Conservation (phyloP, 768 basidiomycete species). For the Leccinum rimulosum region DNA sequence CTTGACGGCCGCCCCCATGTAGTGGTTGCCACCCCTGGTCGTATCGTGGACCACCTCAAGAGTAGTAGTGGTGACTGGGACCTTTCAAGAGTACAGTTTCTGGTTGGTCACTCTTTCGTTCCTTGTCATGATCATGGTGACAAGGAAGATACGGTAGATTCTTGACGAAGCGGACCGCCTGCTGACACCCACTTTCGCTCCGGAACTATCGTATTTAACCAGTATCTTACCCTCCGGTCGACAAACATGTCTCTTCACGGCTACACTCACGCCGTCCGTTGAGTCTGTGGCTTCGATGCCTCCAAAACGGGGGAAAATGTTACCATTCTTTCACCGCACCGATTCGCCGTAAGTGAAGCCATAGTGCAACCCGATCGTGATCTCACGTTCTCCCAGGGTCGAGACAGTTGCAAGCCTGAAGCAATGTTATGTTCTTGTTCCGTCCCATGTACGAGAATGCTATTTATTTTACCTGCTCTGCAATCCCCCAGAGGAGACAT, state of each 20-base stretch:
- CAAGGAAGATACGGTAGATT: constrained; percentile 47
- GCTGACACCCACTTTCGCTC: constrained; percentile 83
- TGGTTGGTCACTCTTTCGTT: constrained; percentile 49
- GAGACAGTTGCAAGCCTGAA: constrained; percentile 88
- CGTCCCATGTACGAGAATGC: constrained; percentile 89
- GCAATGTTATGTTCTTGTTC: constrained; percentile 89
- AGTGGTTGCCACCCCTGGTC: constrained; percentile 93
- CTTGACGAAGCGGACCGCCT: constrained; percentile 96
- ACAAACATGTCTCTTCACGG: constrained; percentile 97
- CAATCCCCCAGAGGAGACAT: constrained; percentile 80
- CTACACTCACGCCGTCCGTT: constrained; percentile 86
- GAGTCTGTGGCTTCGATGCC: constrained; percentile 69
- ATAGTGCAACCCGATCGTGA: neutral
- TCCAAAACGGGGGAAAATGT: constrained; percentile 79
- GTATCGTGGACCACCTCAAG: constrained; percentile 86
- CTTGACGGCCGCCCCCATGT: constrained; percentile 85
- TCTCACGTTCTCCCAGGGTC: constrained; percentile 45
- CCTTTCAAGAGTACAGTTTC: constrained; percentile 76
- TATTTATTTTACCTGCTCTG: constrained; percentile 90
- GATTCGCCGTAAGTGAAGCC: constrained; percentile 56
- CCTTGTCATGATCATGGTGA: neutral
- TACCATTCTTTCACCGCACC: constrained; percentile 84
- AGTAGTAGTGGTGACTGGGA: constrained; percentile 80
- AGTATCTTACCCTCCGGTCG: constrained; percentile 72
- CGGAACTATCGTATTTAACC: constrained; percentile 81